Evolutionary conservation across 1,139 yeast species (phyloP).

Genomic region (Diutina sp.): DNA sequence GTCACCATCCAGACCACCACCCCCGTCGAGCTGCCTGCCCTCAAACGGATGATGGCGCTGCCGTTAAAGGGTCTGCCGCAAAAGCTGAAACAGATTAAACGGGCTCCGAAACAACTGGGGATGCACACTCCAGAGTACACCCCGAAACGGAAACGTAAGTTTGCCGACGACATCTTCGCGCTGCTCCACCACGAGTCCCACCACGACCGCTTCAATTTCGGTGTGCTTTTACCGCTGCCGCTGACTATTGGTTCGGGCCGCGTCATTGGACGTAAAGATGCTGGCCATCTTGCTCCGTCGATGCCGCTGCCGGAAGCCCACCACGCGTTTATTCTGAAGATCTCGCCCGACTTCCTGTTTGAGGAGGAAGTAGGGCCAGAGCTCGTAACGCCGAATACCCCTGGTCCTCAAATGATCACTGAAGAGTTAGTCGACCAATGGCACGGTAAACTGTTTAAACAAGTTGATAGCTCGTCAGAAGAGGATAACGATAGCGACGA

Average conservation of each 20-base stretch:
- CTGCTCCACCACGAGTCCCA: neutral
- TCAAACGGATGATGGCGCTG: neutral
- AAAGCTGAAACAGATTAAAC: neutral
- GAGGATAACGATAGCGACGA: neutral
- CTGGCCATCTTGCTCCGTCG: neutral
- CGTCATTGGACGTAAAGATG: neutral
- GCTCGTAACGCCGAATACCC: neutral
- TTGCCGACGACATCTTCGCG: neutral
- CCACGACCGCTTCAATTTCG: neutral
- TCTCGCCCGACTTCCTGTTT: neutral
- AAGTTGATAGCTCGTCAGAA: neutral
- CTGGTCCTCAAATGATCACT: neutral
- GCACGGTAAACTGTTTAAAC: slow-evolving; percentile 1
- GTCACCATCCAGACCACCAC: neutral
- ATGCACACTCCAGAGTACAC: slow-evolving; percentile 2
- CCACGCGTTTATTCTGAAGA: neutral
- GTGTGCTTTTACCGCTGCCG: neutral
- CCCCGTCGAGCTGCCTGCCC: slow-evolving; percentile 1
- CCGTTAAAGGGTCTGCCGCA: neutral
- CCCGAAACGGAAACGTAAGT: neutral
- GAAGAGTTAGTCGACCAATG: neutral
- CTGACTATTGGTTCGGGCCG: neutral
- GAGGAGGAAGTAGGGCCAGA: neutral
- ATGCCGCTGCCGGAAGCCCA: slow-evolving; percentile 1
- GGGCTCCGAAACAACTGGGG: neutral